Evolutionary conservation across 2,329 filamentous ascomycete genomes (phyloP).

Genomic region (Aspergillus flavus): DNA sequence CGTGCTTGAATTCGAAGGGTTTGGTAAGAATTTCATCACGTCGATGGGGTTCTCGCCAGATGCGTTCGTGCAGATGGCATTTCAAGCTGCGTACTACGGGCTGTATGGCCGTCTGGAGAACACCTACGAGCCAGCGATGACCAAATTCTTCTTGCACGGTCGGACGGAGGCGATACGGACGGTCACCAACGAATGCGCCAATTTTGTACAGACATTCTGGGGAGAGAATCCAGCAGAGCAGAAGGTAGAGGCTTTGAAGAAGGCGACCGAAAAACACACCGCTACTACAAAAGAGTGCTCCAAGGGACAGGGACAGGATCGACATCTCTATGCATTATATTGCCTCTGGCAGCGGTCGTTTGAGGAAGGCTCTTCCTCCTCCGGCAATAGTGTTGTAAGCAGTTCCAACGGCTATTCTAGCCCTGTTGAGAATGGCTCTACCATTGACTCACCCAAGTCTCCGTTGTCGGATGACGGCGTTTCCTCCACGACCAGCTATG

Average conservation of each 20-base stretch:
- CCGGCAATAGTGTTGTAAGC: conserved; percentile 51
- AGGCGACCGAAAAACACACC: conserved; percentile 82
- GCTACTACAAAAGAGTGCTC: conserved; percentile 79
- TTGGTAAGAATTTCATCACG: conserved; percentile 97
- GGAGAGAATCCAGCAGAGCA: conserved; percentile 78
- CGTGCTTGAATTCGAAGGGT: conserved; percentile 83
- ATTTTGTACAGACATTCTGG: conserved; percentile 94
- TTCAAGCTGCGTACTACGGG: conserved; percentile 96
- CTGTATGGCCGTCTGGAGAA: conserved; percentile 92
- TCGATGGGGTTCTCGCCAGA: conserved; percentile 96
- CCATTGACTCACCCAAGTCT: conserved; percentile 32
- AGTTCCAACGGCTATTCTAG: conserved; percentile 68
- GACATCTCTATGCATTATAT: conserved; percentile 91
- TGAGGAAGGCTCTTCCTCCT: conserved; percentile 66
- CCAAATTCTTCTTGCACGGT: conserved; percentile 88
- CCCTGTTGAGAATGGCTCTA: conserved; percentile 45
- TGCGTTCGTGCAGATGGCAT: conserved; percentile 98
- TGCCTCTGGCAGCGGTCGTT: conserved; percentile 91
- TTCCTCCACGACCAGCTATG: conserved; percentile 58
- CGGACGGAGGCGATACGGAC: conserved; percentile 91
- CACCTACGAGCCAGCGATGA: conserved; percentile 98
- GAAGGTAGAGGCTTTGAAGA: conserved; percentile 83
- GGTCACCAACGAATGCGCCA: conserved; percentile 78
- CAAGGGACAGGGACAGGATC: conserved; percentile 87
- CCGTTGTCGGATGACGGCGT: conserved; percentile 46